Evolutionary conservation across 495 filamentous ascomycete species (phyloP), one percentile per base, ranked within the genome.

Genomic region (Podospora didyma): DNA sequence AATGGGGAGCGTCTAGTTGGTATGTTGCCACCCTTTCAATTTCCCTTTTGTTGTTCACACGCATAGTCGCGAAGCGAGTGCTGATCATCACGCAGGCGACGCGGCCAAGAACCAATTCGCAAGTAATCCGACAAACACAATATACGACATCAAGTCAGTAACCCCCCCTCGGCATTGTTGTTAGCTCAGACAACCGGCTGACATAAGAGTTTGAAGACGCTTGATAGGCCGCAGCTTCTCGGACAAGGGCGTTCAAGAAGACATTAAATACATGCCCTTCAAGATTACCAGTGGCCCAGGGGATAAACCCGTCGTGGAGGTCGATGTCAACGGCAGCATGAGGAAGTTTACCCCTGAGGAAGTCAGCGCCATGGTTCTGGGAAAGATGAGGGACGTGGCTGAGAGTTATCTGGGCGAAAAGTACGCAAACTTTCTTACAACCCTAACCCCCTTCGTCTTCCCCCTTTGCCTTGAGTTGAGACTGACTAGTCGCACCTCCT

Each of bases 61-160:
- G 24, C 9, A 31, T 3, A 62, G 77, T 94, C 48, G 89, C 94
- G 42, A 17, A 4, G 10, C 5, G 12, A 42, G 35, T 28, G 10
- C 7, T 21, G 46, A 10, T 37, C 53, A 26, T 17, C 21, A 11
- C 5, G 39, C 41, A 62, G 94, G 94, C 75, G 94, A 98, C 81
- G 93, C 94, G 58, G 94, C 94, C 47, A 98, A 98, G 86, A 97
- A 97, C 77, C 95, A 97, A 80, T 92, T 92, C 69, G 92, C 94
- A 58, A 96, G 95, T 88, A 98, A 98, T 85, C 95, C 95, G 21
- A 73, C 76, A 62, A 97, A 97, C 82, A 98, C 95, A 52, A 83
- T 98, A 71, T 98, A 97, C 80, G 94, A 98, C 71, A 90, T 95
- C 73, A 98, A 98, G 85, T 64, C 20, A 49, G 63, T 53, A 1